phyloP scores from a whole-genome alignment of 2,329 filamentous ascomycete genomes.

The Sclerotinia minor region DNA sequence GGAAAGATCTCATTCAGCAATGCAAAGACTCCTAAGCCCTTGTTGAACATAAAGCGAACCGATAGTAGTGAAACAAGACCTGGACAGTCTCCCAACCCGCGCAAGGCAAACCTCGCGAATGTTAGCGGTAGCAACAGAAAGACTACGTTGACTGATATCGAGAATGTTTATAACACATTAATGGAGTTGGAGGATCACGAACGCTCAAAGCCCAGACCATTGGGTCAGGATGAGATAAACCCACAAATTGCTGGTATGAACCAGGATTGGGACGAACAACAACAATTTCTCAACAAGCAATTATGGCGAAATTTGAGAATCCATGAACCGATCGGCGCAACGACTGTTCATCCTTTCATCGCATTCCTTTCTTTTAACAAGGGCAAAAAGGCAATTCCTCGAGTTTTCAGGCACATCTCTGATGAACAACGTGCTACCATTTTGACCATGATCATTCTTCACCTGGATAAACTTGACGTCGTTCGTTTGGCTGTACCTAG shows the following conservation, averaged over 20 bases:
- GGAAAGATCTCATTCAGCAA: conserved; percentile 99
- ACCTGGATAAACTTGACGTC: conserved; percentile 89
- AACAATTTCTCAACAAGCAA: conserved; percentile 70
- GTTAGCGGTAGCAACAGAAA: conserved; percentile 74
- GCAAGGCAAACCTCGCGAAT: conserved; percentile 45
- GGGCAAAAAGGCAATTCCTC: conserved; percentile 92
- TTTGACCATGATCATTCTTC: conserved; percentile 91
- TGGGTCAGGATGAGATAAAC: conserved; percentile 61
- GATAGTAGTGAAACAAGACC: conserved; percentile 65
- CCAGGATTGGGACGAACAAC: conserved; percentile 74
- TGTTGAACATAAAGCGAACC: conserved; percentile 90
- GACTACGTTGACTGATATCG: conserved; percentile 80
- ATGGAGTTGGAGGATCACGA: conserved; percentile 96
- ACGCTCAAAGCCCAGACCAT: conserved; percentile 70
- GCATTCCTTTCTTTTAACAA: conserved; percentile 92
- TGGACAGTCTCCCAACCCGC: conserved; percentile 48
- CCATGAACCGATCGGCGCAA: conserved; percentile 81
- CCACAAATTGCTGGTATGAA: conserved; percentile 71
- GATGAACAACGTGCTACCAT: conserved; percentile 93
- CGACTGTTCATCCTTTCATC: conserved; percentile 87
- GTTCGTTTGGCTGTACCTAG: conserved; percentile 76
- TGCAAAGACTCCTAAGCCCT: conserved; percentile 90
- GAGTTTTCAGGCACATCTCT: conserved; percentile 90
- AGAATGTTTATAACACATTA: conserved; percentile 80
- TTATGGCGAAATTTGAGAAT: conserved; percentile 89